Evolutionary conservation across 2,329 filamentous ascomycete genomes (phyloP).

Genomic region (Aspergillus phoenicis): DNA sequence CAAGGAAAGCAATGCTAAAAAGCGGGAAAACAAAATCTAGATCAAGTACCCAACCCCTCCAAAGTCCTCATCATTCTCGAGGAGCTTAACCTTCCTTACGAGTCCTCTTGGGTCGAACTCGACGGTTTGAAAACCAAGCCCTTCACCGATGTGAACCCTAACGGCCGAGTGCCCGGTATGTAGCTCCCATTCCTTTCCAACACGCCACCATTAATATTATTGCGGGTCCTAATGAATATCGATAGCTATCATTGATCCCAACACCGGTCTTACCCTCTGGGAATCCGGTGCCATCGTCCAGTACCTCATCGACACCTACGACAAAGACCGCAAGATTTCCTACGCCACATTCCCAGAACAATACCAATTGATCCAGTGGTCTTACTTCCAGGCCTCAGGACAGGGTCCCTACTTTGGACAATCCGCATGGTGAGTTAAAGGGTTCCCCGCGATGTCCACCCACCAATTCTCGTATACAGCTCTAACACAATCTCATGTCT

Average conservation of each 20-base stretch:
- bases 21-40: background rate
- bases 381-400: conserved; percentile 1
- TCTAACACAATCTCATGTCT: background rate
- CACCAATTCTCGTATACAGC: background rate
- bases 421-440: background rate
- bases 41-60: conserved; percentile 4
- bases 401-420: conserved; percentile 1
- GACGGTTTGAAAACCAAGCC: background rate
- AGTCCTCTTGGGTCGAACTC: background rate
- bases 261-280: background rate
- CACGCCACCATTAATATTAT: no score
- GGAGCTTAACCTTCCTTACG: background rate
- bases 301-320: conserved; percentile 1
- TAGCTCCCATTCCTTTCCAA: background rate
- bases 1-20: background rate
- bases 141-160: conserved; percentile 1
- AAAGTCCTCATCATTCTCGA: conserved; percentile 5
- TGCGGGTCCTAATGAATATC: background rate
- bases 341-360: background rate
- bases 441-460: background rate
- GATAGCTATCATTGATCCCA: background rate
- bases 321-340: background rate
- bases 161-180: conserved; percentile 1
- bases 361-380: background rate
- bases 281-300: conserved; percentile 2